Base-by-base conservation (phyloP, 1,284 basidiomycete species). In the Takashimella tepidaria region DNA sequence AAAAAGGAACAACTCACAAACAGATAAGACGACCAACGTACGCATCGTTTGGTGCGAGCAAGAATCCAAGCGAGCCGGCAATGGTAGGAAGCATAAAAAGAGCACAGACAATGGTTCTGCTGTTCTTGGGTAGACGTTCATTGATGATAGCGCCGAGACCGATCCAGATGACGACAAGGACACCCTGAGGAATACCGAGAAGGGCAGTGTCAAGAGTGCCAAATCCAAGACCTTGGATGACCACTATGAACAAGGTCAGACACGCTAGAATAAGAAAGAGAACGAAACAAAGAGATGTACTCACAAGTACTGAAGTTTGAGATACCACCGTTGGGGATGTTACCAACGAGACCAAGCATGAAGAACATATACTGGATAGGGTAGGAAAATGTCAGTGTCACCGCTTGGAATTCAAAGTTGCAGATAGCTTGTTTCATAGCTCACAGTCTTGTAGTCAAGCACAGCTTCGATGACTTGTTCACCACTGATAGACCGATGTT, bases 1-100 rank as follows among this genome's bases (percentile, higher is more conserved):
- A 8, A 19, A 24, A 16, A 40, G n/a, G 8, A 40, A n/a, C 13
- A 2, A 64, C 61, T 60, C 54, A 70, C 87, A 72, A 91, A 84
- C 58, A 91, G 58, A 75, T 73, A 8, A 75, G 57, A n/a, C 74
- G 59, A 1, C 72, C 73, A 41, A 75, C 67, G 54, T 75, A 70
- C 13, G 74, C 74, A 23, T 74, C 48, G 1, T 49, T 45, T 3
- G 75, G 75, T 1, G 75, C 74, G 10, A 76, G 67, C n/a, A 76
- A 58, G 63, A 77, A 76, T 0, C 75, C 74, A 1, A 78, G 66
- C 2, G 72, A 67, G 0, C 75, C 75, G 0, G 60, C 68, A 41
- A 76, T 74, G 4, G 73, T 75, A 0, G 73, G 74, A 1, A 76
- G 50, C 74, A 75, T 77, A 62, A 72, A 73, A 2, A 74, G 22